These are phyloP conservation scores for Candida cerambycidarum DNA, from an alignment of 805 yeast species.

Conservation along the genomic window DNA sequence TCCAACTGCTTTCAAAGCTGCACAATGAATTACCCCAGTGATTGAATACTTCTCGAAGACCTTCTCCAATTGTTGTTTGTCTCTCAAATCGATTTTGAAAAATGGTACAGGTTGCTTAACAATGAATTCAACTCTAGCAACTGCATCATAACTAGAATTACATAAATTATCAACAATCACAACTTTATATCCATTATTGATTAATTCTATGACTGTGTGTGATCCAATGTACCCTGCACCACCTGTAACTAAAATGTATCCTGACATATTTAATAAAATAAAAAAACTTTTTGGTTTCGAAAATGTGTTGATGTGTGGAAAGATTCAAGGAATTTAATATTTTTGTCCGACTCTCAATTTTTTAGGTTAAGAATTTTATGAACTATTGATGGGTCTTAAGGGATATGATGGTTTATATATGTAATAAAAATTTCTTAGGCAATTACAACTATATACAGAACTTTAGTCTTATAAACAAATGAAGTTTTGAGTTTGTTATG, in stretches of 20 bases:
- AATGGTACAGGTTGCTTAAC: slow-evolving; percentile 53
- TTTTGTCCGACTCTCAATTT: neutral
- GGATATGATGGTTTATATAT: neutral
- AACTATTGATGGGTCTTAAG: too few species aligned
- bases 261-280: slow-evolving; percentile 10
- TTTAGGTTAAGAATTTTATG: neutral
- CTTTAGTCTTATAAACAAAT: neutral
- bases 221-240: slow-evolving; percentile 89
- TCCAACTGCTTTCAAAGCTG: slow-evolving; percentile 82
- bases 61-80: slow-evolving; percentile 44
- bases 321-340: slow-evolving; percentile 13
- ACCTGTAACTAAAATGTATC: slow-evolving; percentile 66
- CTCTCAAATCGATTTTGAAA: slow-evolving; percentile 54
- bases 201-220: slow-evolving; percentile 67
- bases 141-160: slow-evolving; percentile 67
- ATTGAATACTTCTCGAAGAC: slow-evolving; percentile 53
- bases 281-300: neutral
- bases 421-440: neutral
- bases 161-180: slow-evolving; percentile 70
- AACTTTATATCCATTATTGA: slow-evolving; percentile 62
- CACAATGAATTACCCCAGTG: slow-evolving; percentile 70
- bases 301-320: slow-evolving; percentile 9
- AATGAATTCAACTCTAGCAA: slow-evolving; percentile 59
- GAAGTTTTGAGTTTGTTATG: neutral
- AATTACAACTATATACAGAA: neutral